Conservation (phyloP, 306 rosid species). For the Vicia faba region DNA sequence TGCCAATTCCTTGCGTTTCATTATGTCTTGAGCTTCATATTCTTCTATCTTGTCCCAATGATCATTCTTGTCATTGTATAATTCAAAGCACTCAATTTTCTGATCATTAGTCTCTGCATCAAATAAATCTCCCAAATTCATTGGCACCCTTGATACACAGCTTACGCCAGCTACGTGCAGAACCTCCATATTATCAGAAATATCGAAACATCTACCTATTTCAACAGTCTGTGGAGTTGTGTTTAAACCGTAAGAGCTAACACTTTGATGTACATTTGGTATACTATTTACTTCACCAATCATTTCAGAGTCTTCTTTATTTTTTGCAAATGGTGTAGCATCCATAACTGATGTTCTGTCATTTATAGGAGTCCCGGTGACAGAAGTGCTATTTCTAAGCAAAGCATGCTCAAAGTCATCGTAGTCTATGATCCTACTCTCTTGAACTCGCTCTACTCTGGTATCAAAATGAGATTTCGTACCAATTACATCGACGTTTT, state of each 20-base stretch:
- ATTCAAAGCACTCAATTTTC: conserved; percentile 28
- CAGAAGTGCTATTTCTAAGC: conserved; percentile 20
- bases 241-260: conserved; percentile 51
- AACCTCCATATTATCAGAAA: conserved; percentile 33
- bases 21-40: conserved; percentile 32
- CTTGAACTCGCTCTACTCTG: conserved; percentile 24
- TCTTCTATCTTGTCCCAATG: conserved; percentile 33
- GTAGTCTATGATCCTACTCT: conserved; percentile 31
- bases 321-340: conserved; percentile 10
- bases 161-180: conserved; percentile 33
- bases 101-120: conserved; percentile 31
- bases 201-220: conserved; percentile 31
- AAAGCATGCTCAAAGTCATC: conserved; percentile 25
- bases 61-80: conserved; percentile 18
- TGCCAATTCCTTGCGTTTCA: conserved; percentile 25
- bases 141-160: conserved; percentile 38
- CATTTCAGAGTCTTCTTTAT: conserved; percentile 12
- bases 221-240: conserved; percentile 43
- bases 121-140: conserved; percentile 43
- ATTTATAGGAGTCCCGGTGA: conserved; percentile 26
- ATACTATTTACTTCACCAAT: conserved; percentile 30
- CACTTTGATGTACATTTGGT: conserved; percentile 39
- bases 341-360: conserved; percentile 33
- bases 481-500: conserved; percentile 18
- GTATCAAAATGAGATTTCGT: conserved; percentile 35